Conservation (phyloP, 345 rosid species). For the Combretum micranthum region DNA sequence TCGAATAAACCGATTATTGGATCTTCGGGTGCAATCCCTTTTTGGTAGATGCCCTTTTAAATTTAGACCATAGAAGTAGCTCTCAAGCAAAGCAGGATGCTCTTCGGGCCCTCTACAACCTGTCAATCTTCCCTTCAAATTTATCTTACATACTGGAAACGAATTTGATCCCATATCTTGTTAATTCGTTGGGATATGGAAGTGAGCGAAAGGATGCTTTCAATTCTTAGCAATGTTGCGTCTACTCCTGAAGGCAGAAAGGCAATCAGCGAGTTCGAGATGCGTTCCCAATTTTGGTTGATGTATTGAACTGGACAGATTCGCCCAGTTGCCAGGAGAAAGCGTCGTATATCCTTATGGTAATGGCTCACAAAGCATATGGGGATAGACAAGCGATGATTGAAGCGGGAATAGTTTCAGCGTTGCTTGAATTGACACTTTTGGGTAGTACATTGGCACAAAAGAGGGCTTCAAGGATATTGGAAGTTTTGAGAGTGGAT, state of each 20-base stretch:
- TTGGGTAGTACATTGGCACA: constrained; percentile 88
- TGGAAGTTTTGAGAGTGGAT: constrained; percentile 68
- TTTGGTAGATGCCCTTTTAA: constrained; percentile 53
- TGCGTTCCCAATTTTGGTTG: constrained; percentile 68
- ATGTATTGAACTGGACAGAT: constrained; percentile 85
- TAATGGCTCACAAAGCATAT: constrained; percentile 88
- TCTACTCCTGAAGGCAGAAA: constrained; percentile 81
- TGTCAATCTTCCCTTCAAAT: constrained; percentile 61
- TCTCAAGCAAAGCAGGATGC: constrained; percentile 84
- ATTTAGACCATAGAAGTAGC: constrained; percentile 28
- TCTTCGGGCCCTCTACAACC: constrained; percentile 77
- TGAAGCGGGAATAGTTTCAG: constrained; percentile 75
- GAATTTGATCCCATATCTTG: constrained; percentile 43
- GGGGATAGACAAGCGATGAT: constrained; percentile 87
- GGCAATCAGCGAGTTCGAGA: constrained; percentile 51
- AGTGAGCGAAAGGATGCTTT: constrained; percentile 78
- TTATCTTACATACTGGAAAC: constrained; percentile 55
- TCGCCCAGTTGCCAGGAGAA: constrained; percentile 94
- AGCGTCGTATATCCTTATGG: constrained; percentile 74
- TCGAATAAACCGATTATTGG: constrained; percentile 86
- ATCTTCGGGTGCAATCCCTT: constrained; percentile 84
- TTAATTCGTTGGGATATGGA: constrained; percentile 82
- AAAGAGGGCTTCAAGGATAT: constrained; percentile 89
- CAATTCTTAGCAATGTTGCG: constrained; percentile 69
- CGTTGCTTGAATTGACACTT: constrained; percentile 82